Base-by-base conservation (phyloP, 1,284 basidiomycete genomes). In the Trichosporon sp. region DNA sequence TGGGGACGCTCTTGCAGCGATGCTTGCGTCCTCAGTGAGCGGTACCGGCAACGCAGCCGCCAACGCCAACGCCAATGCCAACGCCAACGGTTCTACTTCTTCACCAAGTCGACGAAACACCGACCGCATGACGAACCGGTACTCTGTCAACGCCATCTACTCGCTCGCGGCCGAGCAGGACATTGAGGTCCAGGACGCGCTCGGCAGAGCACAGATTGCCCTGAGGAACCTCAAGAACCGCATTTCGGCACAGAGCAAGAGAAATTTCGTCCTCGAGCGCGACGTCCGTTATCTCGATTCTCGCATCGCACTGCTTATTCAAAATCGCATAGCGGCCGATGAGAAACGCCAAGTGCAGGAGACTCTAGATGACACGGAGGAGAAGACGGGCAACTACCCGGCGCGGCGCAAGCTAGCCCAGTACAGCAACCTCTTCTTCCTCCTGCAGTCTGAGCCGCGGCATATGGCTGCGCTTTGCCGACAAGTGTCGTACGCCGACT, bases 111-210 rank as follows among this genome's bases (percentile, higher is more conserved):
- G 72, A 37, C 70, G 78, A 25, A 64, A 77, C 58, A 78, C 78
- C n/a, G 92, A 91, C 83, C 84, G 94, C 78, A 96, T 94, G 81
- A 95, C 92, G 66, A 97, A 98, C 82, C 89, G 95, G 63, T 97
- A 96, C 83, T 92, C 89, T 76, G 94, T 97, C 65, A 97, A 92
- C 62, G 92, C 92, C 23, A 85, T 98, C 73, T 98, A 97, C 80
- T 93, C 90, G 73, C 93, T 99, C 88, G 95, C 95, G 11, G 95
- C 95, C 29, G 95, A 99, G 81, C 93, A 97, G 84, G 95, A 99
- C 77, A 90, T 96, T 29, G 96, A 99, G 78, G 91, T 98, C 49
- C 95, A 98, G 81, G 95, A 99, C 80, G 95, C 99, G 80, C 84
- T 99, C 65, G 94, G 95, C 9, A 85, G 92, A 90, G 96, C 95